Evolutionary conservation across 2,329 filamentous ascomycete species (phyloP), one percentile per base, ranked within the genome.

Genomic region (Byssochlamys sp.): DNA sequence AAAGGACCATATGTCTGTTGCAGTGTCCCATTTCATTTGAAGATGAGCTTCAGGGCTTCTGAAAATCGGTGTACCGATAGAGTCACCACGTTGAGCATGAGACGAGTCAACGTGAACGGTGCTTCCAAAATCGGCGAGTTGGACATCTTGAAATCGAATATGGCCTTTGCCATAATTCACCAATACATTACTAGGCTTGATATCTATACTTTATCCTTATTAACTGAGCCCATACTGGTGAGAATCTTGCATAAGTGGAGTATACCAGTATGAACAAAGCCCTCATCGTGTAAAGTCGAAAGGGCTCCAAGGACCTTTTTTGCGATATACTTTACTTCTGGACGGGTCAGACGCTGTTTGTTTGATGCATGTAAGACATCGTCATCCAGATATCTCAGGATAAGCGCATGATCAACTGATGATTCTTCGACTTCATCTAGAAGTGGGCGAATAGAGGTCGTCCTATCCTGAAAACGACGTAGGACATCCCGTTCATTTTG

Each of bases 1-100:
- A 58, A 66, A 67, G 12, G 63, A 66, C 67, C 62, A 69, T 39
- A 68, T 68, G 52, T 70, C 65, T 27, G 64, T 63, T 48, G 58
- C 26, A 14, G 67, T 64, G 27, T 61, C 57, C 66, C 66, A 68
- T 27, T 51, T 24, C 10, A 67, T 59, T 39, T 55, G 53, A 12
- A 66, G 58, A 19, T 66, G 64, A 1, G 61, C 65, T 59, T 69
- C 66, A n/a, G 66, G 65, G 31, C 61, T 65, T 26, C 65, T 59
- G 26, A 55, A 67, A 31, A 67, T 61, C 9, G 61, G 60, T 26
- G 62, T 59, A 31, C 63, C 64, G 33, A 65, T 67, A 7, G 52
- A 27, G 52, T 63, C 57, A 3, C 64, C 55, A 45, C 63, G 54
- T 28, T 60, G 53, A 4, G 61, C 60, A 57, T 63, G 60, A 10